Evolutionary conservation across 495 filamentous ascomycete species (phyloP).

Genomic region (Extremus antarcticus): DNA sequence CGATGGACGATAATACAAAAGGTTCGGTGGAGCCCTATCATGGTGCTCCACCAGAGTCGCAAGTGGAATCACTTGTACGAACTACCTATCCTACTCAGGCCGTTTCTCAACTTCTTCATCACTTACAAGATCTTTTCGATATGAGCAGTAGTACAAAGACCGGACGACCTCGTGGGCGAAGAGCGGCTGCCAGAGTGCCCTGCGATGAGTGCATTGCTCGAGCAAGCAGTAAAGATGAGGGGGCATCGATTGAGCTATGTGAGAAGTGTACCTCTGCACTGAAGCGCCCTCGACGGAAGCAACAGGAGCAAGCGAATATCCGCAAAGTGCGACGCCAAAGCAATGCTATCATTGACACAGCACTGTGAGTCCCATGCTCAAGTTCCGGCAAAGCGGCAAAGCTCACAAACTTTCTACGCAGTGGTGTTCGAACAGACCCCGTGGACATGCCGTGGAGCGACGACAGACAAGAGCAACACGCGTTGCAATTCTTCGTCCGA

Average conservation of each 20-base stretch:
- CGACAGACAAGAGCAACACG: conserved; percentile 11
- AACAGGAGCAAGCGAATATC: not conserved
- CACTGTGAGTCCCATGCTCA: not conserved
- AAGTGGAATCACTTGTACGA: not conserved
- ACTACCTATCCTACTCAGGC: not conserved
- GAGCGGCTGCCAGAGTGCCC: conserved; percentile 5
- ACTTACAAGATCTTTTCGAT: not conserved
- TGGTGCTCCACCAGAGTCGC: not conserved
- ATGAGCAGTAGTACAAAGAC: not conserved
- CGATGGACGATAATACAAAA: too few species aligned
- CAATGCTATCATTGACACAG: conserved; percentile 8
- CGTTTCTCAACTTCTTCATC: not conserved
- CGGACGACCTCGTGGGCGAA: not conserved
- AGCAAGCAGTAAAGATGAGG: conserved; percentile 2
- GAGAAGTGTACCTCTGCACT: conserved; percentile 1
- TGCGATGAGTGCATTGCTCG: conserved; percentile 16
- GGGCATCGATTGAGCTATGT: conserved; percentile 8
- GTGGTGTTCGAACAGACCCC: not conserved
- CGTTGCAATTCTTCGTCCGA: conserved; percentile 15
- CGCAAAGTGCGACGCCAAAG: not conserved
- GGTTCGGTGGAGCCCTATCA: too few species aligned
- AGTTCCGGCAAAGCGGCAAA: too few species aligned
- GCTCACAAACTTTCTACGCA: not conserved
- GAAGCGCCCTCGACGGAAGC: not conserved
- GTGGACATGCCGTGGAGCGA: conserved; percentile 8